Evolutionary conservation across 2,329 filamentous ascomycete species (phyloP), one percentile per base, ranked within the genome.

Genomic region (Claviceps sp.): DNA sequence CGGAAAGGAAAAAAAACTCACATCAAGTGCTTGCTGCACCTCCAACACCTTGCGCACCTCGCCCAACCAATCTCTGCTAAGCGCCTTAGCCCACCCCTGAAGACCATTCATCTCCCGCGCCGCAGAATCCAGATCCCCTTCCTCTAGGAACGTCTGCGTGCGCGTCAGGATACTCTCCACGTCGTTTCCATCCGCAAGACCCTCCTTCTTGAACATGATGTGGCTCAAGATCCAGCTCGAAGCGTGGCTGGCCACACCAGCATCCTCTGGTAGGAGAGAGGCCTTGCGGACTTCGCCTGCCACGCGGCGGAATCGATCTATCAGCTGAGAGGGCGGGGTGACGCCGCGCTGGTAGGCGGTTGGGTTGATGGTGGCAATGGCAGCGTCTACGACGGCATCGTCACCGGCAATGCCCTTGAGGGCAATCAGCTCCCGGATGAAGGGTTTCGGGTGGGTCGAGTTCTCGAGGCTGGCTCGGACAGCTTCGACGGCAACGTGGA

Each of bases 301-400:
- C 16, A 98, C 93, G 49, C 89, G 86, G 44, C 93, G 84, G 84
- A 98, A 98, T 56, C 93, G 85, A 70, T 98, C 93, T 59, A 97
- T 87, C 37, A 98, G 81, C 67, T 94, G 87, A 22, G 89, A 77
- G 0, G 87, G 75, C 14, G 86, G 89, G 24, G 89, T 82, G 53
- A 98, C 83, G 54, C 93, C 93, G 52, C 85, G 85, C 71, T 97
- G 93, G 73, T 98, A 98, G 20, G 93, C 89, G 11, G 79, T 74
- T 3, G 93, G 93, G 73, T 94, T 94, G 69, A 98, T 95, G 34
- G 89, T 95, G n/a, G 87, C 86, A 61, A 98, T 95, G 54, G 93
- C 93, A 4, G 91, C 91, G 60, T 89, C 84, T 54, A 98, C 89
- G 5, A 97, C 85, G 1, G 87, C 74, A 65, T 95, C 87, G 49